Conservation (phyloP, 306 rosid genomes). For the Ochetophila trinervis region DNA sequence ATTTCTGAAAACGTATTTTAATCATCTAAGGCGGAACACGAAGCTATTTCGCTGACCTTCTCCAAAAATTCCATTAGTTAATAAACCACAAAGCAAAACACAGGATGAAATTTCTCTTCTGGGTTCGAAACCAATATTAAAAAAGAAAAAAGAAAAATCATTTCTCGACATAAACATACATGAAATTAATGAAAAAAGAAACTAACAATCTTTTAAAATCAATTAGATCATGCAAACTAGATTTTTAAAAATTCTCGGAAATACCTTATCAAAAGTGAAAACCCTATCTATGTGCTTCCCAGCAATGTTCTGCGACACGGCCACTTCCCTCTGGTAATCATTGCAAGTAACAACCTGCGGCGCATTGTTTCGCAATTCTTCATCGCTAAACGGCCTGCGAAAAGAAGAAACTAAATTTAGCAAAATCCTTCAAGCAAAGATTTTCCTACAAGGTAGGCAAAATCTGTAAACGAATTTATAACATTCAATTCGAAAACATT, state of each 20-base stretch:
- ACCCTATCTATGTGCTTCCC: conserved; percentile 86
- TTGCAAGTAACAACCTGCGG: conserved; percentile 87
- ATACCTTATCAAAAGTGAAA: conserved; percentile 90
- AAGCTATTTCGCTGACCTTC: too few species aligned
- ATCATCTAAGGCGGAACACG: too few species aligned
- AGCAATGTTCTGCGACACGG: conserved; percentile 85
- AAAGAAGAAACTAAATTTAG: background rate
- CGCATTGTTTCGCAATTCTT: conserved; percentile 80
- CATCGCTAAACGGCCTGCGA: conserved; percentile 81
- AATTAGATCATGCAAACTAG: background rate
- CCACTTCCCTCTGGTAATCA: conserved; percentile 71
- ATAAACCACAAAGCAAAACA: too few species aligned
- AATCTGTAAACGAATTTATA: background rate
- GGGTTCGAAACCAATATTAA: background rate
- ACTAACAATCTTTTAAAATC: too few species aligned
- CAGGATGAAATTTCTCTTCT: too few species aligned
- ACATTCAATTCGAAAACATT: background rate
- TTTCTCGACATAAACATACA: too few species aligned
- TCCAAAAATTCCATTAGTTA: too few species aligned
- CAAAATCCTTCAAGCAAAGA: too few species aligned
- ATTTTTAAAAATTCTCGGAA: background rate
- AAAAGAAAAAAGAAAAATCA: background rate
- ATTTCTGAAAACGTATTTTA: too few species aligned
- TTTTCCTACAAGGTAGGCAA: background rate
- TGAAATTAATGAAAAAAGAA: too few species aligned